A percentile compares a stretch with the other conserved stretches of the same genome.
Conservation (phyloP, 352 stramenopile genomes). For the Phytophthora chlamydospora region DNA sequence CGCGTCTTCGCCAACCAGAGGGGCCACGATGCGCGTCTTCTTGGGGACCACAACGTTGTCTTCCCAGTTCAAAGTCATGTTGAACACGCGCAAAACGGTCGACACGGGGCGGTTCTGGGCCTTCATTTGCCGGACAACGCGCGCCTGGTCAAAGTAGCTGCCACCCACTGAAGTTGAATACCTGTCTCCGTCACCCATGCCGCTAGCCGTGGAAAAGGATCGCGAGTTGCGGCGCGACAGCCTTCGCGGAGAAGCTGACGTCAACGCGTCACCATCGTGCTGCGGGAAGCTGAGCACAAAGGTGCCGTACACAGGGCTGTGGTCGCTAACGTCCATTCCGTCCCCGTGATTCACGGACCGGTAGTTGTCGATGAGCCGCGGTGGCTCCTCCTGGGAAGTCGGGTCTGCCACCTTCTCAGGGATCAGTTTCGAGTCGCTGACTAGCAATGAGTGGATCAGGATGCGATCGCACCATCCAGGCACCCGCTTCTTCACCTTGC, state of each 20-base stretch:
- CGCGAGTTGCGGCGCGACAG: slow-evolving; percentile 46
- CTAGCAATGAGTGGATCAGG: slow-evolving; percentile 79
- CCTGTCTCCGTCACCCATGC: slow-evolving; percentile 30
- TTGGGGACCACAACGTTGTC: slow-evolving; percentile 80
- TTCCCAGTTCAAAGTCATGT: slow-evolving; percentile 79
- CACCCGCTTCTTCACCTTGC: slow-evolving; percentile 90
- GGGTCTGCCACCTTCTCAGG: slow-evolving; percentile 78
- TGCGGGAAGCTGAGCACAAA: slow-evolving; percentile 78
- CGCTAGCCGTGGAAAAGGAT: slow-evolving; percentile 52
- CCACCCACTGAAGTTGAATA: slow-evolving; percentile 42
- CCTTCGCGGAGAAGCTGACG: slow-evolving; percentile 25
- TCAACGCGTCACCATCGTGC: slow-evolving; percentile 30
- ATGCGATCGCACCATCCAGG: slow-evolving; percentile 90
- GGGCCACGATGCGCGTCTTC: slow-evolving; percentile 74
- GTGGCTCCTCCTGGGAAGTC: slow-evolving; percentile 40
- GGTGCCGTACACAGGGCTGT: slow-evolving; percentile 79
- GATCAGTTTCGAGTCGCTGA: slow-evolving; percentile 80
- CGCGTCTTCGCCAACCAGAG: slow-evolving; percentile 73
- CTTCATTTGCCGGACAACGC: slow-evolving; percentile 70
- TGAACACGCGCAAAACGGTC: slow-evolving; percentile 74
- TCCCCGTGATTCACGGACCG: slow-evolving; percentile 81
- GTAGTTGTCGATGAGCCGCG: slow-evolving; percentile 75
- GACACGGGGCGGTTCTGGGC: slow-evolving; percentile 61
- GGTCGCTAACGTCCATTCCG: slow-evolving; percentile 85
- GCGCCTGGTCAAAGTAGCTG: slow-evolving; percentile 83